A percentile compares a stretch with the other conserved stretches of the same genome.
These are phyloP conservation scores for Huntiella abstrusa DNA, from an alignment of 2,329 filamentous ascomycete species.

Conservation along the genomic window DNA sequence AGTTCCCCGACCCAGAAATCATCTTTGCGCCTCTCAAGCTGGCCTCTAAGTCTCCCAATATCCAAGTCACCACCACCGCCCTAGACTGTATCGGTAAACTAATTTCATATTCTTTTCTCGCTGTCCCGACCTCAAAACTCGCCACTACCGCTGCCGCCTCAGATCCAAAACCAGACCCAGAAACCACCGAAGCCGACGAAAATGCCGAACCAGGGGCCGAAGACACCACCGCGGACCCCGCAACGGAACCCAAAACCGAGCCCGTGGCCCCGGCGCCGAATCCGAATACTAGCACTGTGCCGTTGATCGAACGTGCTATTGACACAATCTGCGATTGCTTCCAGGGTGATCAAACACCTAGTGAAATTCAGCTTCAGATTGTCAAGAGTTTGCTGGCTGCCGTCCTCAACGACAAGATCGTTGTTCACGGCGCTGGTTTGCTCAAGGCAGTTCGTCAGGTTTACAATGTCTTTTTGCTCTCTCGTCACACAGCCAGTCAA, in stretches of 20 bases:
- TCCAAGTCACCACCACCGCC: conserved; percentile 70
- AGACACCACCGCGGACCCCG: background rate
- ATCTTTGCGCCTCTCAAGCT: conserved; percentile 83
- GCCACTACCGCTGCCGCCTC: background rate
- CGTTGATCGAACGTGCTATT: conserved; percentile 90
- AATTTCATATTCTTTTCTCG: conserved; percentile 97
- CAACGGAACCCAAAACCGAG: background rate
- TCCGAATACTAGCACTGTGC: conserved; percentile 24
- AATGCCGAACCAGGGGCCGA: background rate
- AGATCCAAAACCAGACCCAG: background rate
- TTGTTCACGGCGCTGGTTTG: conserved; percentile 88
- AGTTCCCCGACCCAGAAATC: conserved; percentile 73
- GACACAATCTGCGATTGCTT: conserved; percentile 99
- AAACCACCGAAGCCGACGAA: background rate
- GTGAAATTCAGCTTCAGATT: conserved; percentile 91
- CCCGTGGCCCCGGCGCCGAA: conserved; percentile 26
- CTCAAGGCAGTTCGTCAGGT: conserved; percentile 94
- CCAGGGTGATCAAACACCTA: conserved; percentile 81
- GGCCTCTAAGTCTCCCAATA: conserved; percentile 70
- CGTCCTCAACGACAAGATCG: conserved; percentile 95
- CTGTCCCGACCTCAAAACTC: conserved; percentile 25
- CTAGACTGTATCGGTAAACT: conserved; percentile 97
- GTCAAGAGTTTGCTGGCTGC: conserved; percentile 92
- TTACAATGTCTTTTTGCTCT: conserved; percentile 96
- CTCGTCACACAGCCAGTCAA: conserved; percentile 84